Percentiles rank a stretch among this genome's conserved stretches.
Conservation (phyloP, 1,284 basidiomycete genomes). For the Sparassis latifolia region DNA sequence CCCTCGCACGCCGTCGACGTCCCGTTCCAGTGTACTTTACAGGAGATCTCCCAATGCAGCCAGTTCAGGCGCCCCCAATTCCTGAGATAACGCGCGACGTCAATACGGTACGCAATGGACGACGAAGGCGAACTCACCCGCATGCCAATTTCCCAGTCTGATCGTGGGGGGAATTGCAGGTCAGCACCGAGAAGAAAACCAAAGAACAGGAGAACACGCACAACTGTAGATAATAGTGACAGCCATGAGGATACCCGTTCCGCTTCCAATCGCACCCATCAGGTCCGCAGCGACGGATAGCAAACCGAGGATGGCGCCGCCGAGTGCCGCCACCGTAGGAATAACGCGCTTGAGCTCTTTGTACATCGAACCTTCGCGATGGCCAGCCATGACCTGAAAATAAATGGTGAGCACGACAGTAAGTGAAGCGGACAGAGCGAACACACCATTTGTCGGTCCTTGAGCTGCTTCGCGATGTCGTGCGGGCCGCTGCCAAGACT, state of each 20-base stretch:
- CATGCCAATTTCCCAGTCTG: conserved; percentile 78
- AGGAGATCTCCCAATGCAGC: conserved; percentile 65
- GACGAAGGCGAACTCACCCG: conserved; percentile 31
- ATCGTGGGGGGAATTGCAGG: conserved; percentile 3
- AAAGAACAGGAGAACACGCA: conserved; percentile 32
- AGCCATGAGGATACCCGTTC: conserved; percentile 97
- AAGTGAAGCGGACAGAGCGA: too few species aligned
- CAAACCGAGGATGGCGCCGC: conserved; percentile 91
- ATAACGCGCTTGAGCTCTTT: conserved; percentile 98
- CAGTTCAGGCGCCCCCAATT: conserved; percentile 72
- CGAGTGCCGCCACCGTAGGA: conserved; percentile 95
- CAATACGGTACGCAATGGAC: not conserved
- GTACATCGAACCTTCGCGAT: conserved; percentile 97
- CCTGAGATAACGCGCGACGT: conserved; percentile 24
- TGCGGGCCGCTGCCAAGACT: conserved; percentile 94
- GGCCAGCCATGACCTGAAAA: conserved; percentile 85
- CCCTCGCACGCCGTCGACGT: too few species aligned
- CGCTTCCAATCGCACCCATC: conserved; percentile 93
- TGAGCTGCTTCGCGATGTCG: conserved; percentile 96
- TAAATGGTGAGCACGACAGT: not conserved
- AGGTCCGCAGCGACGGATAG: conserved; percentile 95
- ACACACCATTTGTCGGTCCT: conserved; percentile 92
- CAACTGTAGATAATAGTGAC: conserved; percentile 97
- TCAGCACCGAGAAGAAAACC: not conserved
- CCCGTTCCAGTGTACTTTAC: too few species aligned